Base-by-base conservation (phyloP, 768 basidiomycete genomes). In the Pleurotus sapidus region DNA sequence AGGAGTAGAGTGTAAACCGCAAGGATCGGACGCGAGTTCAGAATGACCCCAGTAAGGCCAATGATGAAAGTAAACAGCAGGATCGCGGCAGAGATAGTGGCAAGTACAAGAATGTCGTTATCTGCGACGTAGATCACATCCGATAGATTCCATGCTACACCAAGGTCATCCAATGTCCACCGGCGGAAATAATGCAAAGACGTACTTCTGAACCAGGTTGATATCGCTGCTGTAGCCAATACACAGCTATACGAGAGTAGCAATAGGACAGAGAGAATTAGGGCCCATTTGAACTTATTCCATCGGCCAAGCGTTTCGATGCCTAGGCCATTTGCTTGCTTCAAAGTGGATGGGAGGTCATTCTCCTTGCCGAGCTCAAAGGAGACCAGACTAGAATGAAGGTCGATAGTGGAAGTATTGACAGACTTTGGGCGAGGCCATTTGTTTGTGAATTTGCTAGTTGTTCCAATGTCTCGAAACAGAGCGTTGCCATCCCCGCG, bases 11-110 rank as follows among this genome's bases (percentile, higher is more conserved):
- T 74, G 73, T 90, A 90, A 54, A 84, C 71, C 1, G 87, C 84
- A 57, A 90, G 77, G 57, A 88, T 77, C 1, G 84, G 84, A 4
- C 86, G 83, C 15, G 86, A 87, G 67, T 88, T 84, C 59, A 90
- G 77, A 58, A 90, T 68, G 0, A 80, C 73, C 17, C 86, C 86
- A 17, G 78, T 77, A 49, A 86, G 66, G 5, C 88, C 89, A 27
- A 87, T 68, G 50, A 88, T 70, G 23, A 84, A 74, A 12, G 84
- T 80, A 60, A 87, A 74, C 57, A 89, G 64, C 51, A 84, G 71
- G 59, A 86, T 72, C 15, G 79, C 72, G n/a, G 81, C 76, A 2
- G 84, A 72, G 50, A 88, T 69, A 3, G 84, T 86, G 64, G 86
- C 74, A 61, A 87, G 73, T 39, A 79, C 67, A 46, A 84, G 73